Evolutionary conservation across 2,329 filamentous ascomycete species (phyloP), one percentile per base, ranked within the genome.

Genomic region (Fusarium albidum): DNA sequence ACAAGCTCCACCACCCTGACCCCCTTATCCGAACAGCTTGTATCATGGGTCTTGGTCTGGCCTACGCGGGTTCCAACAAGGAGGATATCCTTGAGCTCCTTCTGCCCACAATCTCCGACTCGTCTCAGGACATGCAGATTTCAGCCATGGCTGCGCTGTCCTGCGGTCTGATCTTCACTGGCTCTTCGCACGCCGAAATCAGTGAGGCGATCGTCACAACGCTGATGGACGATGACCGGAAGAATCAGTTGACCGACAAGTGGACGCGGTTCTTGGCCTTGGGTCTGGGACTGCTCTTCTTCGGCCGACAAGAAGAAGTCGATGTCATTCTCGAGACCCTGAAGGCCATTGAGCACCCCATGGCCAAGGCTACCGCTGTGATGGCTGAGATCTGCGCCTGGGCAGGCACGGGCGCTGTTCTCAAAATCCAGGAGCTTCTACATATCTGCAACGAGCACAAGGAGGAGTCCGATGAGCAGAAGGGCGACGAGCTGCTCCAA

Each of bases 401-500:
- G 92, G 95, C 95, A 42, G 95, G 95, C 51, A 99, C 96, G 38
- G 95, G 96, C 59, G 94, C 95, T 9, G 95, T 99, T 51, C 80
- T 99, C 64, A 99, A 99, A 82, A 87, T 99, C 49, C 95, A 99
- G 75, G 93, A 98, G 75, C 85, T 99, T 55, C 85, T 99, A 37
- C 95, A 98, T 75, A 94, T 98, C 69, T 99, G 95, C 81, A 98
- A 97, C 69, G 94, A 98, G 75, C 92, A 96, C 69, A 89, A 97
- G 61, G 95, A 98, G 67, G 94, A 96, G 61, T 89, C 90, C 47
- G 92, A 96, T 33, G 92, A 96, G 64, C 96, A 96, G 82, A 95
- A 95, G 79, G 92, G 92, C 21, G 94, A 98, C 64, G 94, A 98
- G 76, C 82, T 99, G 49, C 86, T 97, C 39, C 96, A 99, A 74